Conservation (phyloP, 169 alveolate species). For the Babesia sp. region DNA sequence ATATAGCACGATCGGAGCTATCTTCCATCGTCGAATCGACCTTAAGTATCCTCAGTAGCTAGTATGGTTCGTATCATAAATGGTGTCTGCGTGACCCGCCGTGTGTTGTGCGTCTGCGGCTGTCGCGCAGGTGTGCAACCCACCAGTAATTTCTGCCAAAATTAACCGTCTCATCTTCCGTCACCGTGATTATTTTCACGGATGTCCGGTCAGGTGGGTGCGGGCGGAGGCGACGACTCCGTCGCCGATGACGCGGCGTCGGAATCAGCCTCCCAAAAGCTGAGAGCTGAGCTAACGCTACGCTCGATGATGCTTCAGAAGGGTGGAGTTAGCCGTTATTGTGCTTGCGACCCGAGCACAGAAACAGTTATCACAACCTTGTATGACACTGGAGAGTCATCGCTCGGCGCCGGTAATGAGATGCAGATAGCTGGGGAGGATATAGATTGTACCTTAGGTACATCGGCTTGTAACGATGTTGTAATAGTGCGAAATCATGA, state of each 20-base stretch:
- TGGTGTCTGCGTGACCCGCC: neutral
- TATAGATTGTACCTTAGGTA: constrained; percentile 19
- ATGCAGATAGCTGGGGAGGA: neutral
- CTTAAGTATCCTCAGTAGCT: neutral
- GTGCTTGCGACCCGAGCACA: constrained; percentile 5
- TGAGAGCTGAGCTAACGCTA: neutral
- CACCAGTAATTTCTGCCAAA: neutral
- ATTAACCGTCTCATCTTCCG: neutral
- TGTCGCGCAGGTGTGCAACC: neutral
- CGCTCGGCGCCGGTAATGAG: neutral
- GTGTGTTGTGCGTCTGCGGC: neutral
- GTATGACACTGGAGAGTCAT: constrained; percentile 34
- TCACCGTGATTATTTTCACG: neutral
- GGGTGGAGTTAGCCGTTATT: constrained; percentile 11
- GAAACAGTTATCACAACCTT: constrained; percentile 15
- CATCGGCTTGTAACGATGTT: constrained; percentile 29
- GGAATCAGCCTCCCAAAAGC: neutral
- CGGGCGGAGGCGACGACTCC: neutral
- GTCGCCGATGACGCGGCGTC: neutral
- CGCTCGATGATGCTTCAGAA: neutral
- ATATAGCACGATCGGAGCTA: constrained; percentile 1
- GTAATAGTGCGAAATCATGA: constrained; percentile 31
- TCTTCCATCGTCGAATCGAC: constrained; percentile 20
- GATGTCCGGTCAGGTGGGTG: constrained; percentile 2
- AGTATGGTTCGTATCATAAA: neutral